A percentile compares a stretch with the other conserved stretches of the same genome.
Conservation (phyloP, 306 rosid species). For the Sicyos baderoa region DNA sequence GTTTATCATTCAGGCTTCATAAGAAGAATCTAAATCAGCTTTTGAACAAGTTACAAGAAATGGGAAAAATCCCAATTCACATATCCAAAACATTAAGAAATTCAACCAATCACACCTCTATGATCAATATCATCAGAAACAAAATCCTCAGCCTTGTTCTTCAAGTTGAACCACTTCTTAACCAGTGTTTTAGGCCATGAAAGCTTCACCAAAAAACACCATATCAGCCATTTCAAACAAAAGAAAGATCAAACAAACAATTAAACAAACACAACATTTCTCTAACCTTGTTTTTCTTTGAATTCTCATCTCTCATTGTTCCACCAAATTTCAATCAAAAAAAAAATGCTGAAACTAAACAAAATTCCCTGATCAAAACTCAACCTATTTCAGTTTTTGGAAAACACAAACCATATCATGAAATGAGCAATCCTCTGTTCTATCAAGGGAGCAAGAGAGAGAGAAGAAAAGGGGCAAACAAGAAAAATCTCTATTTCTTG, state of each 20-base stretch:
- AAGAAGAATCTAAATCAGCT: constrained; percentile 18
- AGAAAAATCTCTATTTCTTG: constrained; percentile 29
- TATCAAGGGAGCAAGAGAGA: constrained; percentile 27
- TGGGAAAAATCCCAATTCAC: constrained; percentile 20
- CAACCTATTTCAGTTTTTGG: background rate
- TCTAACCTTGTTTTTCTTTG: constrained; percentile 94
- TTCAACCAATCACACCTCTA: constrained; percentile 57
- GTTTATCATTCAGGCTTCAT: constrained; percentile 12
- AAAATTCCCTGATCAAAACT: background rate
- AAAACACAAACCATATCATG: constrained; percentile 11
- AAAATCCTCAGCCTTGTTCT: constrained; percentile 82
- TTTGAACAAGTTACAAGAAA: constrained; percentile 13
- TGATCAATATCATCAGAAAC: constrained; percentile 68
- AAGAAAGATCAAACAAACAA: constrained; percentile 21
- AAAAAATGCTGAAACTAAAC: background rate
- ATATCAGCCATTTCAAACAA: constrained; percentile 9
- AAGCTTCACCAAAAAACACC: constrained; percentile 52
- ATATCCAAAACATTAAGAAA: constrained; percentile 26
- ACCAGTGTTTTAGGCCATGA: constrained; percentile 96
- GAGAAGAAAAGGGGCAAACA: constrained; percentile 24
- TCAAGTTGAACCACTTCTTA: constrained; percentile 94
- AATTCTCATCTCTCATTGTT: constrained; percentile 97
- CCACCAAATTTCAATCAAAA: constrained; percentile 27
- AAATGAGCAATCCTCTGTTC: constrained; percentile 32
- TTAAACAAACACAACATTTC: constrained; percentile 25